Evolutionary conservation across 495 filamentous ascomycete genomes (phyloP), one percentile per base, ranked within the genome.

Genomic region (Penicillium salamii): DNA sequence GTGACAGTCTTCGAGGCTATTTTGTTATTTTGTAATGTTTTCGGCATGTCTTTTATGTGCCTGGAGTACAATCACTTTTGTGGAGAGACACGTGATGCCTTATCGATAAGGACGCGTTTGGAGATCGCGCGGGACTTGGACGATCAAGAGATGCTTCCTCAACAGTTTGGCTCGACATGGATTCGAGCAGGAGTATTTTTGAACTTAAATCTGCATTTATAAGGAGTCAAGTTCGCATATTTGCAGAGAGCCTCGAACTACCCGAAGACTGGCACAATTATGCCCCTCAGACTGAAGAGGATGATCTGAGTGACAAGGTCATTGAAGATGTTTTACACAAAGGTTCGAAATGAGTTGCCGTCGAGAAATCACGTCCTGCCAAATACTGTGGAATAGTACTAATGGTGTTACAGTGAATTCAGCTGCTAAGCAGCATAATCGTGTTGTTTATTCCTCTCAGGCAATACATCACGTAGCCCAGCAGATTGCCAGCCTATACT

Each of bases 381-480:
- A 26, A 26, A 4, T 3, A 26, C 8, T 26, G 23, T 3, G 23
- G 3, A 26, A 8, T 8, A 4, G 23, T 4, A 48, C 63, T 62
- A 32, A 61, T 46, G 36, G 11, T 37, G 8, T 33, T 13, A 11
- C 67, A 77, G 81, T 90, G 8, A 91, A 91, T 62, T 70, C 78
- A 35, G 68, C 71, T 18, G 70, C 90, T 31, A 80, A 79, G 45
- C 84, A 87, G 51, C 90, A 95, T 64, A 78, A 79, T 50, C 83
- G 81, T 24, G 73, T 84, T 28, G 84, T 82, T 13, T 91, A 92
- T 68, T 80, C 84, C 11, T 80, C 85, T 0, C 87, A 91, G 55
- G 82, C 87, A 0, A 81, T 84, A 47, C 80, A 88, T 29, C 86
- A 91, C 69, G 79, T 95, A 33, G 89, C 88, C 18, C 86, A 90